These are phyloP conservation scores for Balamuthia mandrillaris DNA, from an alignment of 208 protist species.

Conservation along the genomic window DNA sequence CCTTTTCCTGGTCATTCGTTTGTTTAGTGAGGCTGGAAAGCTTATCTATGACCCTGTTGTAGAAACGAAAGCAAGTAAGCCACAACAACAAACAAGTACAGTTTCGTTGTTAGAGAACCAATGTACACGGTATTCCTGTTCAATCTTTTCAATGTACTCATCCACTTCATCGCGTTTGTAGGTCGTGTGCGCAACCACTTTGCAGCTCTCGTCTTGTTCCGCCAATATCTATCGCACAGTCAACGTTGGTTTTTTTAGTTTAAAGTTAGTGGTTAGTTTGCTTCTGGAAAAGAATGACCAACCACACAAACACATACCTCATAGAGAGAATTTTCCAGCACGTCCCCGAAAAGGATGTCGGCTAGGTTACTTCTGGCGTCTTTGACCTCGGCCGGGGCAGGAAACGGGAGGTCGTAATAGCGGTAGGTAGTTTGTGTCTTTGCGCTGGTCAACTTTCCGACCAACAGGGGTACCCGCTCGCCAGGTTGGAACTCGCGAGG, in stretches of 20 bases:
- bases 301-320: constrained; percentile 46
- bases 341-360: constrained; percentile 87
- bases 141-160: not conserved
- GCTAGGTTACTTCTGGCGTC: constrained; percentile 83
- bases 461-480: too few species aligned
- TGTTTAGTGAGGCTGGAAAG: too few species aligned
- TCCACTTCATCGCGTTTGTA: not conserved
- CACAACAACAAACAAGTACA: not conserved
- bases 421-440: constrained; percentile 85
- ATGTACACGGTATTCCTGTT: constrained; percentile 53
- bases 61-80: not conserved
- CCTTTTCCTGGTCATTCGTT: too few species aligned
- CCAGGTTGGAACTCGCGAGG: constrained; percentile 47
- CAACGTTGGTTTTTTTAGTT: too few species aligned
- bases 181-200: constrained; percentile 47
- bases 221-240: not conserved
- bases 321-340: constrained; percentile 87
- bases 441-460: constrained; percentile 84
- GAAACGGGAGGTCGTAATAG: constrained; percentile 87
- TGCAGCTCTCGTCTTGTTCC: not conserved
- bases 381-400: constrained; percentile 49
- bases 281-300: too few species aligned
- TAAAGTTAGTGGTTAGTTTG: too few species aligned
- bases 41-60: too few species aligned
- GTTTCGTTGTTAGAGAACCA: constrained; percentile 38